Evolutionary conservation across 1,284 basidiomycete species (phyloP).

Genomic region (Cryptococcus sp.): DNA sequence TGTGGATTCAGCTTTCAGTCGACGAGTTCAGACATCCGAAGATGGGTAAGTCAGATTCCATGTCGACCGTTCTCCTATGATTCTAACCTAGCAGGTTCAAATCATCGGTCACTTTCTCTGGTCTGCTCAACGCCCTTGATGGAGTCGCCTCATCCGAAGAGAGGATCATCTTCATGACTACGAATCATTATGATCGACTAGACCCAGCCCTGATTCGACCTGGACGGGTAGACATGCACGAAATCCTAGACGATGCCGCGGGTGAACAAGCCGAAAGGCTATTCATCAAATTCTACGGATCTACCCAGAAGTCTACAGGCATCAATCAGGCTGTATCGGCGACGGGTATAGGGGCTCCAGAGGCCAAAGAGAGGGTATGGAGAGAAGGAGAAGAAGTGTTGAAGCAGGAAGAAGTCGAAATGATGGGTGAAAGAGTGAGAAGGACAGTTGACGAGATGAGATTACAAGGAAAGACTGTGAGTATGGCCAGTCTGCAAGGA

Average conservation of each 20-base stretch:
- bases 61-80: background rate
- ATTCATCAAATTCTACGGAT: conserved; percentile 77
- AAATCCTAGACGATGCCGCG: conserved; percentile 82
- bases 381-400: conserved; percentile 48
- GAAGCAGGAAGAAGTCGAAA: conserved; percentile 52
- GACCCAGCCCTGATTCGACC: conserved; percentile 87
- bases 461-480: conserved; percentile 58
- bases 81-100: conserved; percentile 60
- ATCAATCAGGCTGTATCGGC: background rate
- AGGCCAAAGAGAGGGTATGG: conserved; percentile 23
- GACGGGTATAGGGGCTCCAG: background rate
- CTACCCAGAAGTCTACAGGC: background rate
- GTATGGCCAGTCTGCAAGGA: conserved; percentile 91
- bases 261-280: conserved; percentile 73
- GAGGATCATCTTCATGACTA: conserved; percentile 98
- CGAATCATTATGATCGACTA: conserved; percentile 71
- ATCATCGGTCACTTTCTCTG: conserved; percentile 94
- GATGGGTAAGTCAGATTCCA: conserved; percentile 62
- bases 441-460: conserved; percentile 56
- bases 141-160: conserved; percentile 96
- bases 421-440: conserved; percentile 55
- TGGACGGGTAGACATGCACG: conserved; percentile 83
- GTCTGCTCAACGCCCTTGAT: conserved; percentile 93
- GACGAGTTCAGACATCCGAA: conserved; percentile 78
- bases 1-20: conserved; percentile 95